phyloP scores from a whole-genome alignment of 2,329 filamentous ascomycete genomes.

The Echinosphaeria canescens region DNA sequence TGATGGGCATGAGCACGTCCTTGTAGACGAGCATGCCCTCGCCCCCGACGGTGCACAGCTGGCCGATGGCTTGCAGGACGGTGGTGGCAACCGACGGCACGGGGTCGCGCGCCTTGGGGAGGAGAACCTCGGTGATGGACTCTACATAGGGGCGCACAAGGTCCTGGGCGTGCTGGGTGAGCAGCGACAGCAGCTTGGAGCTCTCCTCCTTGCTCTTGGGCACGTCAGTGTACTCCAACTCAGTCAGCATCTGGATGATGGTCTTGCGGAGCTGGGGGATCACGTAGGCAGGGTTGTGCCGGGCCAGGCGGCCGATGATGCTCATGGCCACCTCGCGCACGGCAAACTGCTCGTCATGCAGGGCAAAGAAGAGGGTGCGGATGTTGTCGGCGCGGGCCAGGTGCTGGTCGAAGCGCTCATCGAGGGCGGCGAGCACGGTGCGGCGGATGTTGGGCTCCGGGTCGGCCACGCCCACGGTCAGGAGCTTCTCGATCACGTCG shows the following conservation, averaged over 20 bases:
- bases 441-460: constrained; percentile 72
- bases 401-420: constrained; percentile 86
- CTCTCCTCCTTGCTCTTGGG: constrained; percentile 92
- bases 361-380: constrained; percentile 77
- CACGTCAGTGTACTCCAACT: constrained; percentile 90
- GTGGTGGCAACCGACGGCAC: constrained; percentile 82
- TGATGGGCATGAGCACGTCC: constrained; percentile 80
- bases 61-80: constrained; percentile 86
- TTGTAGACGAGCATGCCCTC: constrained; percentile 89
- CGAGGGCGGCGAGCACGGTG: constrained; percentile 74
- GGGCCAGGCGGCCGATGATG: constrained; percentile 83
- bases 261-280: constrained; percentile 91
- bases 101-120: constrained; percentile 74
- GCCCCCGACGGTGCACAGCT: constrained; percentile 82
- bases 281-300: constrained; percentile 88
- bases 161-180: constrained; percentile 81
- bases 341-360: constrained; percentile 85
- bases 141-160: constrained; percentile 95
- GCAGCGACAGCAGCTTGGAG: constrained; percentile 73
- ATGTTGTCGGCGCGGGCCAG: constrained; percentile 97
- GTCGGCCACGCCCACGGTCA: constrained; percentile 89
- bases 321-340: constrained; percentile 90
- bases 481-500: constrained; percentile 89
- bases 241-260: constrained; percentile 86
- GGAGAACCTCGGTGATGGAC: constrained; percentile 83